These are phyloP conservation scores for Aspergillus carbonarius DNA, from an alignment of 2,329 filamentous ascomycete species.

Conservation along the genomic window DNA sequence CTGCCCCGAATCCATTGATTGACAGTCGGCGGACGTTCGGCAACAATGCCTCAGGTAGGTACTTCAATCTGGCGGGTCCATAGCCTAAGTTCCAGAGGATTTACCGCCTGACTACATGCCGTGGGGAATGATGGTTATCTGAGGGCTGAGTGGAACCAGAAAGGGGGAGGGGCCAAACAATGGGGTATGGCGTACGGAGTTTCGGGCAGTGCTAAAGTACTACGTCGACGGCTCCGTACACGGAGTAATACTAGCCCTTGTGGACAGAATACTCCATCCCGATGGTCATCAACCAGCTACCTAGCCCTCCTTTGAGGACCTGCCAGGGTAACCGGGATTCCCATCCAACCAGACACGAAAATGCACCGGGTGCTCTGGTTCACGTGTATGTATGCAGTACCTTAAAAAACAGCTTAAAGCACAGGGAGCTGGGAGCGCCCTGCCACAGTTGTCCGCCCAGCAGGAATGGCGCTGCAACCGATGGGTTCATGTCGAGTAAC, in stretches of 20 bases:
- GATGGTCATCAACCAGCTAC: neutral
- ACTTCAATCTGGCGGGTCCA: neutral
- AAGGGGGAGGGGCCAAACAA: neutral
- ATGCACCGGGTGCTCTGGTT: conserved; percentile 1
- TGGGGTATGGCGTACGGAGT: neutral
- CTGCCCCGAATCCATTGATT: neutral
- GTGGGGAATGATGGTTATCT: conserved; percentile 1
- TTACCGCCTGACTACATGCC: neutral
- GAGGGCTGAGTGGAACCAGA: neutral
- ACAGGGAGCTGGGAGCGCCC: neutral
- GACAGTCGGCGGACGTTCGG: neutral
- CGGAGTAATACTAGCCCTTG: neutral
- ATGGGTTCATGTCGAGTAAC: conserved; percentile 3
- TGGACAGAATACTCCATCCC: neutral
- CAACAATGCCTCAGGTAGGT: neutral
- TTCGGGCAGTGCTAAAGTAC: neutral
- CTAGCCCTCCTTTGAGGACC: neutral
- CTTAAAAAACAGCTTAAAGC: conserved; percentile 6
- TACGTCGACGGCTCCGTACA: neutral
- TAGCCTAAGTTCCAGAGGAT: conserved; percentile 1
- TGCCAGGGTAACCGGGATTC: neutral
- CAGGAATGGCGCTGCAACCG: neutral
- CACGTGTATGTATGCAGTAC: conserved; percentile 14
- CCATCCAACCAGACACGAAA: neutral
- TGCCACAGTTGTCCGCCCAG: neutral